A percentile compares a stretch with the other conserved stretches of the same genome.
phyloP scores from a whole-genome alignment of 371 early-diverging fungal genomes.

The Zychaea mexicana region DNA sequence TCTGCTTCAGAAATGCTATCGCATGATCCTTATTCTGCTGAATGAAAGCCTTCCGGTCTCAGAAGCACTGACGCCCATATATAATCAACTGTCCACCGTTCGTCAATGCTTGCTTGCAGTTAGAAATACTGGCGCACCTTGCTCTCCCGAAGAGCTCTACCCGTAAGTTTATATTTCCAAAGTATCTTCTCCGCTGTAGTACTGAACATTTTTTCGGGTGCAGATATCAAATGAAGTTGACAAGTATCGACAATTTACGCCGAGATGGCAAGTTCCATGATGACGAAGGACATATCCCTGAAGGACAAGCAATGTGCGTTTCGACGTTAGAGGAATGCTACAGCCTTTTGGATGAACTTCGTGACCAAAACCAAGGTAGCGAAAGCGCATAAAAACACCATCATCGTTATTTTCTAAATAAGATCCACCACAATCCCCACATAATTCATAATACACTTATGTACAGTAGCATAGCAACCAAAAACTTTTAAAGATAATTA shows the following conservation, averaged over 20 bases:
- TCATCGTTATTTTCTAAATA: neutral
- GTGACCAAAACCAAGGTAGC: conserved; percentile 39
- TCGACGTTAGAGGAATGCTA: conserved; percentile 84
- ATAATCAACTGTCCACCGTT: conserved; percentile 84
- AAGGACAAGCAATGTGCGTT: conserved; percentile 83
- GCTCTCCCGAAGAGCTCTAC: conserved; percentile 56
- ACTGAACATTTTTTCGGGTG: neutral
- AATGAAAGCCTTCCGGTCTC: conserved; percentile 82
- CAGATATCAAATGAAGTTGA: conserved; percentile 83
- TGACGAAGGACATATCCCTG: conserved; percentile 78
- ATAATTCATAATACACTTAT: neutral
- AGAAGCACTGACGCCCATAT: conserved; percentile 79
- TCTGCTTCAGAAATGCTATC: conserved; percentile 87
- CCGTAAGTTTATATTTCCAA: conserved; percentile 29
- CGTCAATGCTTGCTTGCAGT: conserved; percentile 80
- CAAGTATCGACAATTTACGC: conserved; percentile 76
- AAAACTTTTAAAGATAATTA: neutral
- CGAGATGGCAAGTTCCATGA: conserved; percentile 87
- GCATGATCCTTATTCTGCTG: conserved; percentile 76
- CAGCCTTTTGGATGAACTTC: conserved; percentile 70
- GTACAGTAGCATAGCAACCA: neutral
- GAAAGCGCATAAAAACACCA: conserved; percentile 1
- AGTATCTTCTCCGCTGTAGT: neutral
- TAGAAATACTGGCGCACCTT: conserved; percentile 74
- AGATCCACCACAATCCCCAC: neutral